Conservation (phyloP, 306 rosid genomes). For the Geum urbanum region DNA sequence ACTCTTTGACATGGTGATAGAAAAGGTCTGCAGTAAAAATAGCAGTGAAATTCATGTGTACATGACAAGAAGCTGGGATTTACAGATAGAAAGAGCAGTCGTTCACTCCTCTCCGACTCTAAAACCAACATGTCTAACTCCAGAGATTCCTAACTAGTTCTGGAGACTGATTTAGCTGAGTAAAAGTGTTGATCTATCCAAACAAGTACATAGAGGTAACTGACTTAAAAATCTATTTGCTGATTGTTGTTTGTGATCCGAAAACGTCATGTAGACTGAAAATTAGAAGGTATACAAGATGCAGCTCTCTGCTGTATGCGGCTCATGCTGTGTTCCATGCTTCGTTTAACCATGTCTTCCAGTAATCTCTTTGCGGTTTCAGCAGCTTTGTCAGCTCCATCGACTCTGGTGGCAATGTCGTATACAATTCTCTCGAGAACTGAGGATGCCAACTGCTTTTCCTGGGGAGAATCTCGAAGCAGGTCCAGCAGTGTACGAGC, state of each 20-base stretch:
- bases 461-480: constrained; percentile 75
- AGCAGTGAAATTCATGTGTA: constrained; percentile 28
- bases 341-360: constrained; percentile 80
- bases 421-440: constrained; percentile 69
- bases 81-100: constrained; percentile 20
- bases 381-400: constrained; percentile 77
- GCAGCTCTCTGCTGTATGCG: constrained; percentile 47
- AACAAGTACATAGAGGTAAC: constrained; percentile 38
- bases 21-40: constrained; percentile 21
- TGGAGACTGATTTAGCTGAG: constrained; percentile 29
- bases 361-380: constrained; percentile 66
- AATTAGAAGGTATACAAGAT: constrained; percentile 46
- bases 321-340: constrained; percentile 64
- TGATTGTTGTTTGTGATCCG: not conserved
- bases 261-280: constrained; percentile 35
- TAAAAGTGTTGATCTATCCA: constrained; percentile 33
- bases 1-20: not conserved
- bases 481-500: constrained; percentile 69
- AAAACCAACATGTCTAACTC: constrained; percentile 28
- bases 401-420: constrained; percentile 68
- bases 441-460: constrained; percentile 52
- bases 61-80: constrained; percentile 28
- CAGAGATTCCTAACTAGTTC: constrained; percentile 31
- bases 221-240: constrained; percentile 32
- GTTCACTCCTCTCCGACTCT: constrained; percentile 14